These are phyloP conservation scores for Mycena alexandri DNA, from an alignment of 768 basidiomycete genomes.

Conservation along the genomic window DNA sequence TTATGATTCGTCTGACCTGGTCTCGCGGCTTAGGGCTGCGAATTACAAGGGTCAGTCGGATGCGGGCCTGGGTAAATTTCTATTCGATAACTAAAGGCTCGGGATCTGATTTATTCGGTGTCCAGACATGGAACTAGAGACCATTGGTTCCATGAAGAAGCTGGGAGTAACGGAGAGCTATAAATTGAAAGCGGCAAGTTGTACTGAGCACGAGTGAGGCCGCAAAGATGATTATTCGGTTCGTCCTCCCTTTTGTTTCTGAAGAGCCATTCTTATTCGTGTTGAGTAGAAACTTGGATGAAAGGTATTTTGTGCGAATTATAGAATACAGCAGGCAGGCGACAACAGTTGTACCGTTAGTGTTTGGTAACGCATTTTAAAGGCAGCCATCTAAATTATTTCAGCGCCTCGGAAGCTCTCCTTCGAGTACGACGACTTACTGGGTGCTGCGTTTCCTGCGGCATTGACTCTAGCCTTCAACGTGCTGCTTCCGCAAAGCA, in stretches of 20 bases:
- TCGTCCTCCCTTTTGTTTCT: constrained; percentile 42
- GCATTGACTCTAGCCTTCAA: constrained; percentile 52
- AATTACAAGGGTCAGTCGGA: constrained; percentile 92
- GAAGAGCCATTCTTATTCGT: constrained; percentile 23
- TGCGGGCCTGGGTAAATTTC: constrained; percentile 84
- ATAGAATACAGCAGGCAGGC: constrained; percentile 22
- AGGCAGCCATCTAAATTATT: constrained; percentile 39
- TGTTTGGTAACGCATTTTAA: too few species aligned
- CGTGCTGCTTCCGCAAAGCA: constrained; percentile 54
- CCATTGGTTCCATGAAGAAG: constrained; percentile 87
- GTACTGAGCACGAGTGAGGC: constrained; percentile 96
- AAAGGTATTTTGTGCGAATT: constrained; percentile 10
- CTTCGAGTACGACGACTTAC: constrained; percentile 37
- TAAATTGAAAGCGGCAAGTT: constrained; percentile 96
- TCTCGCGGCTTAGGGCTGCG: constrained; percentile 88
- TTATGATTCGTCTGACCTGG: constrained; percentile 96
- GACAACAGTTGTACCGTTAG: too few species aligned
- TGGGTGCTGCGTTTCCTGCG: constrained; percentile 53
- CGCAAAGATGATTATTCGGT: constrained; percentile 98
- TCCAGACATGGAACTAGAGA: constrained; percentile 89
- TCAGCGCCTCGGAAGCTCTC: background rate
- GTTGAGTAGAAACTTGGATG: constrained; percentile 45
- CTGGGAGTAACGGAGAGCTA: constrained; percentile 96
- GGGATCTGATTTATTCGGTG: constrained; percentile 7
- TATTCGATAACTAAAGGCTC: background rate